Evolutionary conservation across 768 basidiomycete species (phyloP), one percentile per base, ranked within the genome.

Genomic region (Crucibulum laeve): DNA sequence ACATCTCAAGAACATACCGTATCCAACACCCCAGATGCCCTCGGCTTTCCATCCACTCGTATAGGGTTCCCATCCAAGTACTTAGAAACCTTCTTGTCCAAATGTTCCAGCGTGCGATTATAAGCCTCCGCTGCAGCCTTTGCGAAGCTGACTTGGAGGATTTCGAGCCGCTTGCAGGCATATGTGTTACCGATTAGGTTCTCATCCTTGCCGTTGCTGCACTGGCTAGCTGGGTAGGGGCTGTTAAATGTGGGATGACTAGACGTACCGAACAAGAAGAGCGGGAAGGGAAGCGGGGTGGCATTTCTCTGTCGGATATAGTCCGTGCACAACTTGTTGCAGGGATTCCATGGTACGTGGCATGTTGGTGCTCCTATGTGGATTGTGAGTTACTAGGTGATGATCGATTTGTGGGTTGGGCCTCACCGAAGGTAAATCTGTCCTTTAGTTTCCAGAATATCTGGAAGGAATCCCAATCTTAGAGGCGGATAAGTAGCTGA

Each of bases 321-420:
- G 58, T 1, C 87, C 87, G 39, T 80, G 71, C n/a, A 86, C 67
- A 25, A 90, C 68, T 49, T 91, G 80, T 50, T 85, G 81, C 14
- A 89, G 61, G 0, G 82, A 82, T 52, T 90, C 85, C 13, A 82
- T 79, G 4, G 87, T 90, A 25, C 89, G 71, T 0, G 87, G 77
- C 59, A 91, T 78, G 54, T 87, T 84, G 2, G 89, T 91, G 13
- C 79, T 84, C 37, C 83, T 82, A 39, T 22, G 18, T n/a, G 22
- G 25, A n/a, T 4, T 3, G 25, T 11, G 25, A 35, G 23, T 19
- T 8, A 15, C 11, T 25, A 10, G 38, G 8, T 22, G 17, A 24
- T 40, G 8, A 24, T 5, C 22, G 25, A 10, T 32, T 32, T 32
- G 10, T 15, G 28, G 28, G 15, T 32, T 11, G 33, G n/a, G 4